Base-by-base conservation (phyloP, 1,139 yeast species). In the Suhomyces ambrosiae region DNA sequence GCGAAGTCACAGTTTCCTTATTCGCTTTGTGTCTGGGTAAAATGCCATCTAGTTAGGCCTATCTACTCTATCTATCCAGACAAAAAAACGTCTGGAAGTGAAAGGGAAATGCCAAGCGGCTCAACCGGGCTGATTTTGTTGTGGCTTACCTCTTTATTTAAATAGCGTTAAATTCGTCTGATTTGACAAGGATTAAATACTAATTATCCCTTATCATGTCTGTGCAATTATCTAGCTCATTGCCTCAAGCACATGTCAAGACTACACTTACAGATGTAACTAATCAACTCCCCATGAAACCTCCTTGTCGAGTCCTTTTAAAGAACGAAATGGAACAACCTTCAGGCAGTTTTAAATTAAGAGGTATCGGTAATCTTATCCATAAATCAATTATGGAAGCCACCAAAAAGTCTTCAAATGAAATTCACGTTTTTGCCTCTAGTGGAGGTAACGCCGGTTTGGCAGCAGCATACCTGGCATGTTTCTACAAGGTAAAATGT, bases 361-460 rank as follows among this genome's bases (percentile, higher is more conserved):
- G 90, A 48, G 89, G 89, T 0, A 69, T 83, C 26, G 82, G 86
- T 3, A 52, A 71, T 45, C 61, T 75, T 33, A 69, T 77, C 17
- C 44, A 53, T 16, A 53, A 55, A 31, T 59, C 63, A 7, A 55
- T 64, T 5, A 54, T 45, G 22, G 37, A 53, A 31, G 57, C 60
- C 14, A 48, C 40, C 25, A 35, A 23, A 12, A 56, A 33, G 4
- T 42, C 48, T 13, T 27, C 35, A 9, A 42, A 49, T 40, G 53
- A 56, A 24, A 68, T 76, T 23, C 74, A 72, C 21, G 79, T 82
- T 4, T 78, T 71, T 54, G 72, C 84, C 5, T 79, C 86, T 22
- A 80, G 86, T 11, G 92, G 90, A 9, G 92, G 92, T 0, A 84
- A 84, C 54, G 92, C 92, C 0, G 92, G 92, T 0, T 63, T 81